Conservation (phyloP, 768 basidiomycete species). For the Collybia mongolica region DNA sequence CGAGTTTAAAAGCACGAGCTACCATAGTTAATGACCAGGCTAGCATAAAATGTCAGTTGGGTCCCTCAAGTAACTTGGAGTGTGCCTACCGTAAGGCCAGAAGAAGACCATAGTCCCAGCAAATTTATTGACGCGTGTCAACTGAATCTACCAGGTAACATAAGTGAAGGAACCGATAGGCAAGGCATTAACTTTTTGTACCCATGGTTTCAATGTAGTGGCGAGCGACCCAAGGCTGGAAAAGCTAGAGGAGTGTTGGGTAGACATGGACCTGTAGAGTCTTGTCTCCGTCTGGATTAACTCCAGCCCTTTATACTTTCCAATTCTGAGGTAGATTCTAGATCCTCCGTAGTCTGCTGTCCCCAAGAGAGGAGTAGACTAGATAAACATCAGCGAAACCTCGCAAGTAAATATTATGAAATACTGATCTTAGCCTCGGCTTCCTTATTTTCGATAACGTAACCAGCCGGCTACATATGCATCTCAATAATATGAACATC, state of each 20-base stretch:
- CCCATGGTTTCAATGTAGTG: conserved; percentile 18
- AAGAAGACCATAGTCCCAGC: conserved; percentile 19
- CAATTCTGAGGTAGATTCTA: too few relatives aligned
- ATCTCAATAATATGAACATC: too few relatives aligned
- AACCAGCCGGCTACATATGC: too few relatives aligned
- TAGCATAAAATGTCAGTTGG: background rate
- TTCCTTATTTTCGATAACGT: too few relatives aligned
- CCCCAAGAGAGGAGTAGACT: too few relatives aligned
- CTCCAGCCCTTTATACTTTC: too few relatives aligned
- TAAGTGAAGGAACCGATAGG: background rate
- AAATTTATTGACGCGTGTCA: conserved; percentile 17
- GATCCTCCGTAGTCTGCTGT: too few relatives aligned
- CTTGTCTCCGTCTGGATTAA: too few relatives aligned
- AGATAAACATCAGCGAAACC: too few relatives aligned
- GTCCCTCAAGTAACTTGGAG: too few relatives aligned
- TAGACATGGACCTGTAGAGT: conserved; percentile 1
- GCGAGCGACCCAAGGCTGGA: conserved; percentile 7
- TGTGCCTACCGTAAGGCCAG: conserved; percentile 17
- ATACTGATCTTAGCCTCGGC: too few relatives aligned
- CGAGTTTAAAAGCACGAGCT: conserved; percentile 11
- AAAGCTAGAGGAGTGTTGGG: conserved; percentile 5
- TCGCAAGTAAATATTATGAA: too few relatives aligned
- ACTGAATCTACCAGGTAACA: conserved; percentile 2
- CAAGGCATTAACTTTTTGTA: background rate
- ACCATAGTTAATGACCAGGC: conserved; percentile 18